Percentiles rank a stretch among this genome's conserved stretches.
These are phyloP conservation scores for Taphrina betulina DNA, from an alignment of 1,139 yeast genomes.

Conservation along the genomic window DNA sequence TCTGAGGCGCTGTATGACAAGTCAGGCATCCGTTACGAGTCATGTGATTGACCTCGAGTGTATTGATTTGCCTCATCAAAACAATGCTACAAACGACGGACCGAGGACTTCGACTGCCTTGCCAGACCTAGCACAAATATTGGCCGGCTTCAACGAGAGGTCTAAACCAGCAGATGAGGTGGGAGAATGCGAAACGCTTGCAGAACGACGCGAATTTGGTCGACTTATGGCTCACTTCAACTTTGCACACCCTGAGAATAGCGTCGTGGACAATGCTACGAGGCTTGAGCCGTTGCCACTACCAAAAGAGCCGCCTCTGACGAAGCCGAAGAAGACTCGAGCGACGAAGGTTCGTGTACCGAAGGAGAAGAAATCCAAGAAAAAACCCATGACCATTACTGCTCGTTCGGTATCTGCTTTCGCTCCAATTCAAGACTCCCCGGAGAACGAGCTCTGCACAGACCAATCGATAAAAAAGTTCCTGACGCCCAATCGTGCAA, in stretches of 20 bases:
- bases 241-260: not conserved
- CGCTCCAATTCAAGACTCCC: not conserved
- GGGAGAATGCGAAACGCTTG: not conserved
- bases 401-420: slow-evolving; percentile 15
- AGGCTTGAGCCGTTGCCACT: not conserved
- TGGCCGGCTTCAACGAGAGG: not conserved
- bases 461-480: slow-evolving; percentile 6
- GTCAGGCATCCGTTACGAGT: slow-evolving; percentile 13
- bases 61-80: slow-evolving; percentile 12
- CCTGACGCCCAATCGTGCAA: not conserved
- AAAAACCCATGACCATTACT: slow-evolving; percentile 13
- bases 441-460: not conserved
- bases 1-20: not conserved
- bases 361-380: not conserved
- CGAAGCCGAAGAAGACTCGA: slow-evolving; percentile 6
- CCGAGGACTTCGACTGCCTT: not conserved
- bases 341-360: not conserved
- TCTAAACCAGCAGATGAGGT: not conserved
- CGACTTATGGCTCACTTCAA: slow-evolving; percentile 1
- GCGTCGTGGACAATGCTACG: not conserved
- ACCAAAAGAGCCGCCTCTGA: not conserved
- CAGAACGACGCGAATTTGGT: slow-evolving; percentile 5
- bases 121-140: slow-evolving; percentile 9
- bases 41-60: slow-evolving; percentile 6
- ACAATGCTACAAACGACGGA: not conserved